Percentiles rank a stretch among this genome's conserved stretches.
phyloP scores from a whole-genome alignment of 2,329 filamentous ascomycete species.

The Botryotinia convoluta region DNA sequence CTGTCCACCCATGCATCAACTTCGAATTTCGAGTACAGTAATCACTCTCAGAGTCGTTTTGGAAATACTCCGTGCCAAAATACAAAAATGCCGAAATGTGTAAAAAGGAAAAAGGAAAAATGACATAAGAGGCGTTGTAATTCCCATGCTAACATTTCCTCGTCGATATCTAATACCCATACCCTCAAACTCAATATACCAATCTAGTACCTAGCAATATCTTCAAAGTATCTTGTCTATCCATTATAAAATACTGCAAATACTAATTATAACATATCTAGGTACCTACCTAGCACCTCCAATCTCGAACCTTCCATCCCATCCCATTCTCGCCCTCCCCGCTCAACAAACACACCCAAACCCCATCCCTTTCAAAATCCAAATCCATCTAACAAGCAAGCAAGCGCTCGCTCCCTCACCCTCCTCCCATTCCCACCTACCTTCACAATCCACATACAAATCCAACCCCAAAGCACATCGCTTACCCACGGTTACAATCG shows the following conservation, averaged over 20 bases:
- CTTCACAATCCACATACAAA: too few relatives aligned
- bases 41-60: not conserved
- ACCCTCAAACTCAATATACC: not conserved
- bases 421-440: not conserved
- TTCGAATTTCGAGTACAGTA: not conserved
- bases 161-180: not conserved
- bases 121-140: not conserved
- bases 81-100: not conserved
- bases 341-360: too few relatives aligned
- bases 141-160: too few relatives aligned
- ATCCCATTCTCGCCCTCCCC: not conserved
- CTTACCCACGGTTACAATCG: not conserved
- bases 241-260: not conserved
- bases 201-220: not conserved
- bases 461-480: rapidly evolving
- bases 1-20: not conserved
- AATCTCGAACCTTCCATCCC: not conserved
- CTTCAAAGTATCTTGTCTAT: not conserved
- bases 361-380: too few relatives aligned
- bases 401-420: not conserved
- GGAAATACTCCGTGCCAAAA: not conserved
- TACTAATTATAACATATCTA: not conserved
- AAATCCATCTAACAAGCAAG: too few relatives aligned
- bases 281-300: not conserved
- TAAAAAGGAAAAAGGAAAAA: not conserved